Conservation (phyloP, 2,329 filamentous ascomycete species). For the Neopestalotiopsis sp. region DNA sequence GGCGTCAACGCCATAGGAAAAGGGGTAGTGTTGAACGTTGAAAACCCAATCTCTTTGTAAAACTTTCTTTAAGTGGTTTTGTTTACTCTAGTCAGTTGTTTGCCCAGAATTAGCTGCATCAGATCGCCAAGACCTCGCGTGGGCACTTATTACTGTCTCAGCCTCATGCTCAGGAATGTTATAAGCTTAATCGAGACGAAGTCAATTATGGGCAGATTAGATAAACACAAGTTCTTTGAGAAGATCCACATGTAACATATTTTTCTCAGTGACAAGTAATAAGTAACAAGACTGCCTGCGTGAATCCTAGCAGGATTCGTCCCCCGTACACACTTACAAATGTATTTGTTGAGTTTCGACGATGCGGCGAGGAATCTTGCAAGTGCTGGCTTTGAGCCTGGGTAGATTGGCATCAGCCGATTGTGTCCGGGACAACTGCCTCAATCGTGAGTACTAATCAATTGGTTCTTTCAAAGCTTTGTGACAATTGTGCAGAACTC, state of each 20-base stretch:
- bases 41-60: background rate
- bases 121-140: background rate
- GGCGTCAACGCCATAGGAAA: background rate
- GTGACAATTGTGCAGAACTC: background rate
- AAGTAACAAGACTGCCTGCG: background rate
- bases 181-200: background rate
- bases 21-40: background rate
- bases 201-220: background rate
- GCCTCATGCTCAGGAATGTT: background rate
- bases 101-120: background rate
- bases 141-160: background rate
- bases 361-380: background rate
- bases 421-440: background rate
- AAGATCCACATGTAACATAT: background rate
- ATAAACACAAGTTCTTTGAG: background rate
- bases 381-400: background rate
- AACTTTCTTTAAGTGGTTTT: background rate
- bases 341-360: background rate
- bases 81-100: background rate
- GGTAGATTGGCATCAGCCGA: background rate
- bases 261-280: background rate
- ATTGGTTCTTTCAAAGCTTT: background rate
- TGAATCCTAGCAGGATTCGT: background rate
- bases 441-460: background rate
- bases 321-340: background rate